Evolutionary conservation across 2,329 filamentous ascomycete species (phyloP).

Genomic region (Colletotrichum horii): DNA sequence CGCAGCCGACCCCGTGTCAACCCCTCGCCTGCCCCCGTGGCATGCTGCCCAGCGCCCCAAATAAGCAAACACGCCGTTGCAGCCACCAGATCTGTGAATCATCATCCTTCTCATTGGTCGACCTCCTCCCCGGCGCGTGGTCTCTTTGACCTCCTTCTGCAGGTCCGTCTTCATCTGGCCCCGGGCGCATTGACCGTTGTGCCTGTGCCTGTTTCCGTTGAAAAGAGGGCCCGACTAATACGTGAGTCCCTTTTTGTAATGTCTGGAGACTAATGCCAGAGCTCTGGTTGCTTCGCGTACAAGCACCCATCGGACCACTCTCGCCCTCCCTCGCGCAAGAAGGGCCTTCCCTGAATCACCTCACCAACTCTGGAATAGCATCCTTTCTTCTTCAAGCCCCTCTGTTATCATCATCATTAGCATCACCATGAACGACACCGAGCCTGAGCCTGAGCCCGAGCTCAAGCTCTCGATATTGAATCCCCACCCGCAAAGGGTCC

Average conservation of each 20-base stretch:
- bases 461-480: constrained; percentile 50
- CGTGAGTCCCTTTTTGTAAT: constrained; percentile 1
- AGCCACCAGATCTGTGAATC: constrained; percentile 24
- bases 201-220: neutral
- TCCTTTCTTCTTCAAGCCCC: neutral
- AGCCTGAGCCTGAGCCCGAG: neutral
- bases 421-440: neutral
- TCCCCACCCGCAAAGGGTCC: constrained; percentile 40
- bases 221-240: constrained; percentile 20
- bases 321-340: neutral
- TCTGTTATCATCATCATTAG: neutral
- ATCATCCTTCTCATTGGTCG: constrained; percentile 20
- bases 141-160: constrained; percentile 16
- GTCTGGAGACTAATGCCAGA: neutral
- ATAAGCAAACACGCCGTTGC: constrained; percentile 6
- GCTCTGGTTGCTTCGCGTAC: neutral
- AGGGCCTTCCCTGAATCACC: neutral
- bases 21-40: constrained; percentile 14
- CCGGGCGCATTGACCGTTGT: constrained; percentile 9
- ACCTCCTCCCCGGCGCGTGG: neutral
- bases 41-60: constrained; percentile 6
- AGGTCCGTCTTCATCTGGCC: constrained; percentile 13
- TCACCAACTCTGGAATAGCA: neutral
- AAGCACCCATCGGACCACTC: neutral
- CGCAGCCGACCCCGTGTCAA: constrained; percentile 8